These are phyloP conservation scores for Calonectria naviculata DNA, from an alignment of 2,329 filamentous ascomycete species.

Conservation along the genomic window DNA sequence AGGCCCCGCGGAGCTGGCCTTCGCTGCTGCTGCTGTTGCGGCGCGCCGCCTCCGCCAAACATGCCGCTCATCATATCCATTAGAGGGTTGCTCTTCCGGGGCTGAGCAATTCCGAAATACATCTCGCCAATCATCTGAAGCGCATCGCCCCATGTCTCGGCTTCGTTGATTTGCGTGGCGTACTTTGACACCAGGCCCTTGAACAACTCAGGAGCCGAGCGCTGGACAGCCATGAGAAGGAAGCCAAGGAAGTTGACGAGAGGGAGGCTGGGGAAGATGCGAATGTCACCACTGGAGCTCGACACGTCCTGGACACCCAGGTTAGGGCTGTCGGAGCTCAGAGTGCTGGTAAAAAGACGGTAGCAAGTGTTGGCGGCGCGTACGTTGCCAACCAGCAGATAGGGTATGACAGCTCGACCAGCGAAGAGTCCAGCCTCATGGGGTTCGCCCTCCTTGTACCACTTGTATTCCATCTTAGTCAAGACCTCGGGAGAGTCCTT, in stretches of 20 bases:
- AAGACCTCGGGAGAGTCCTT: slow-evolving; percentile 87
- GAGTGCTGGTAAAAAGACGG: slow-evolving; percentile 65
- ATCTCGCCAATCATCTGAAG: slow-evolving; percentile 92
- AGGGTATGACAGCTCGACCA: slow-evolving; percentile 88
- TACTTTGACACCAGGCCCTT: slow-evolving; percentile 87
- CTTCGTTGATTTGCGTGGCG: slow-evolving; percentile 79
- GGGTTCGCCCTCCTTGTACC: slow-evolving; percentile 90
- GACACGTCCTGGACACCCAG: slow-evolving; percentile 86
- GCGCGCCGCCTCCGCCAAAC: slow-evolving; percentile 78
- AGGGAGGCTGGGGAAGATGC: slow-evolving; percentile 91
- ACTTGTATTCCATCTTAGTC: slow-evolving; percentile 87
- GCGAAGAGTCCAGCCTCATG: slow-evolving; percentile 90
- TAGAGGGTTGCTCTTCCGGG: slow-evolving; percentile 89
- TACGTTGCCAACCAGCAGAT: slow-evolving; percentile 90
- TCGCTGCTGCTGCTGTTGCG: slow-evolving; percentile 47
- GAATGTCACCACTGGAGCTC: slow-evolving; percentile 76
- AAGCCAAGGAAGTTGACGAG: slow-evolving; percentile 94
- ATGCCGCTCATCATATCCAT: slow-evolving; percentile 99
- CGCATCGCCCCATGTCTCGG: slow-evolving; percentile 81
- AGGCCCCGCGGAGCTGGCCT: slow-evolving; percentile 57
- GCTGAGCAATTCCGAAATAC: slow-evolving; percentile 94
- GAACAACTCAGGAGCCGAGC: slow-evolving; percentile 82
- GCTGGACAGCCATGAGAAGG: slow-evolving; percentile 84
- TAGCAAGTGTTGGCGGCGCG: slow-evolving; percentile 88
- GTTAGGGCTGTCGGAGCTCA: slow-evolving; percentile 53